Base-by-base conservation (phyloP, 2,329 filamentous ascomycete species). In the Pyrenochaeta sp. region DNA sequence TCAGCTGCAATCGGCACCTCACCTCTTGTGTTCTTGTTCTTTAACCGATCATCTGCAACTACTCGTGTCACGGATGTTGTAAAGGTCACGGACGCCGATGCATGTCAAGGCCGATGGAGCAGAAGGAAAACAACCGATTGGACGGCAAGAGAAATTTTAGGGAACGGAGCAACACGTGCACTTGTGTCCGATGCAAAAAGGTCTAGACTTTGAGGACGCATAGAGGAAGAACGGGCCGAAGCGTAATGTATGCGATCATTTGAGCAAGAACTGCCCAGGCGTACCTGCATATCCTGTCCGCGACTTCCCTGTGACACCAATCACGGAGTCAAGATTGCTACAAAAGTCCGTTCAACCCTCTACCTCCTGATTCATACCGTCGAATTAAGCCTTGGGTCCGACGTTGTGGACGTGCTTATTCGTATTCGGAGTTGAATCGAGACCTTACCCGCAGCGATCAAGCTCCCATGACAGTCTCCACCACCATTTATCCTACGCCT, bases 341-440 rank as follows among this genome's bases (percentile, higher is more conserved):
- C 19, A n/a, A 2, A 34, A 34, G 31, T 34, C 31, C 31, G 18
- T 15, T 32, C 7, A 31, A 31, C 4, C 13, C 19, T 27, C 24
- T 13, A 27, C 24, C 14, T 6, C 11, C 18, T 4, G 24, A 13
- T 14, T n/a, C n/a, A n/a, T n/a, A n/a, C n/a, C n/a, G n/a, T 20
- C 6, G 19, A 23, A 8, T 22, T 13, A 34, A 34, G 19, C 31
- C 10, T 8, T 9, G 10, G 30, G 5, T 14, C 31, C 9, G 14
- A 14, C 14, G 7, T 3, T 18, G 17, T 10, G 18, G 10, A 20
- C 11, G 21, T 23, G 18, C 11, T 34, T 7, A 8, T 34, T 13
- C 19, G 19, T 34, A 14, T 20, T 34, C 31, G 31, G 31, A 14
- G 31, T 34, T 34, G 19, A 20, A 18, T 34, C n/a, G 22, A 34